Percentiles rank a stretch among this genome's conserved stretches.
phyloP scores from a whole-genome alignment of 73 alveolate genomes.

The Breviolum minutum region DNA sequence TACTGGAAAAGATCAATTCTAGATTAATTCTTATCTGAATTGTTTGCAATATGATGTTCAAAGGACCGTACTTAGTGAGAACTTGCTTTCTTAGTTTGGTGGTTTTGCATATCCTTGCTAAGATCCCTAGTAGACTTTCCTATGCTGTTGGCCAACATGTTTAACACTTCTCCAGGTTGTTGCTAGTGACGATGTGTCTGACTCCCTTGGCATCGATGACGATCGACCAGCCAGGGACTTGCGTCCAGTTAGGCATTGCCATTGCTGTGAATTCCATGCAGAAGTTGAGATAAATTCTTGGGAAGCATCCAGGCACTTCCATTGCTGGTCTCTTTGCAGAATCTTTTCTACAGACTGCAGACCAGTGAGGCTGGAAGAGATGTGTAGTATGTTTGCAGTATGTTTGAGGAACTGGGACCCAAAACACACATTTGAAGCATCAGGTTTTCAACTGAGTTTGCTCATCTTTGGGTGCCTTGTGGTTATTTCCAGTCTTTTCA shows the following conservation, averaged over 20 bases:
- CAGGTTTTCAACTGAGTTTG: not conserved
- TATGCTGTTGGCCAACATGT: too few species aligned
- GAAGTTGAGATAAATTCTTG: not conserved
- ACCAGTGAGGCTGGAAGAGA: constrained; percentile 20
- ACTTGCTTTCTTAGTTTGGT: too few species aligned
- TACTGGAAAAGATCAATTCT: not conserved
- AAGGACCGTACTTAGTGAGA: too few species aligned
- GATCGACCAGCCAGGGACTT: constrained; percentile 64
- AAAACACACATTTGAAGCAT: not conserved
- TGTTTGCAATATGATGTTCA: too few species aligned
- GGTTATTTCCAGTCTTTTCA: too few species aligned
- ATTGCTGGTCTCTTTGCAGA: constrained; percentile 80
- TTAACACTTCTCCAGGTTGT: not conserved
- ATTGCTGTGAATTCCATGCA: not conserved
- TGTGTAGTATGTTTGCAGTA: too few species aligned
- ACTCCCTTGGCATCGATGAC: constrained; percentile 76
- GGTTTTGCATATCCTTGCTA: too few species aligned
- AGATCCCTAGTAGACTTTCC: too few species aligned
- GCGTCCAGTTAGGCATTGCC: not conserved
- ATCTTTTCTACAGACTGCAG: constrained; percentile 87
- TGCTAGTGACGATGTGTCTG: constrained; percentile 90
- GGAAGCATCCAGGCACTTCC: constrained; percentile 74
- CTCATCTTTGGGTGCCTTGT: too few species aligned
- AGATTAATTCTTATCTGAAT: not conserved
- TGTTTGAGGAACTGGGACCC: not conserved